Base-by-base conservation (phyloP, 495 filamentous ascomycete species). In the Cenococcum geophilum region DNA sequence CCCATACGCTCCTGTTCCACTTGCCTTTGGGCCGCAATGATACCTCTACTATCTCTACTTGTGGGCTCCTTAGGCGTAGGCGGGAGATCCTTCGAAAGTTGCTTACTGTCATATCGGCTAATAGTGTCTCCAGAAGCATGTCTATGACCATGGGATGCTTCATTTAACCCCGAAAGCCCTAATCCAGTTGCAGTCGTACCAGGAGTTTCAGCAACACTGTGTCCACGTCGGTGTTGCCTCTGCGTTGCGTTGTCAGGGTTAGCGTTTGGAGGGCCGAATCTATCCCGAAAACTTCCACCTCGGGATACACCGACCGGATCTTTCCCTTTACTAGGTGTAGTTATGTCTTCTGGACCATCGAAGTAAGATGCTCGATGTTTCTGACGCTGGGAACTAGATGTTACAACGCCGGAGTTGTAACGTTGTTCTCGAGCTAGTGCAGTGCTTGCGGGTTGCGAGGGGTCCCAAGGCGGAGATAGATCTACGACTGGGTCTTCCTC, bases 1-100 rank as follows among this genome's bases (percentile, higher is more conserved):
- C 61, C 67, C 55, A 65, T 56, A 32, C 69, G 68, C 14, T 70
- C 40, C 32, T 66, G 64, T 36, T 69, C 68, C 55, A 70, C 59
- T 37, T 63, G 61, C 57, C 66, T 63, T 23, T 72, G 64, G 0
- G 64, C 69, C 0, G 64, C 67, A 23, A 54, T 43, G 21, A 63
- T 64, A 18, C 68, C 65, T 59, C 67, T 45, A 37, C 59, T 66
- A 21, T 67, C 70, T 53, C 58, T 64, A 37, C 25, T 48, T 8
- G 45, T 34, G 8, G 45, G 5, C 5, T 61, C 58, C 5, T 25
- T 60, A 6, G 66, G 62, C 14, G 59, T 59, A 9, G 61, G 66
- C 0, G 66, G 64, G 20, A 62, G 68, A 42, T 70, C 60, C 47
- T 72, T 68, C 27, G 57, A 48, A 5, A 70, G 37, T 36, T 48